These are phyloP conservation scores for Biscogniauxia sp. DNA, from an alignment of 2,329 filamentous ascomycete species.

Conservation along the genomic window DNA sequence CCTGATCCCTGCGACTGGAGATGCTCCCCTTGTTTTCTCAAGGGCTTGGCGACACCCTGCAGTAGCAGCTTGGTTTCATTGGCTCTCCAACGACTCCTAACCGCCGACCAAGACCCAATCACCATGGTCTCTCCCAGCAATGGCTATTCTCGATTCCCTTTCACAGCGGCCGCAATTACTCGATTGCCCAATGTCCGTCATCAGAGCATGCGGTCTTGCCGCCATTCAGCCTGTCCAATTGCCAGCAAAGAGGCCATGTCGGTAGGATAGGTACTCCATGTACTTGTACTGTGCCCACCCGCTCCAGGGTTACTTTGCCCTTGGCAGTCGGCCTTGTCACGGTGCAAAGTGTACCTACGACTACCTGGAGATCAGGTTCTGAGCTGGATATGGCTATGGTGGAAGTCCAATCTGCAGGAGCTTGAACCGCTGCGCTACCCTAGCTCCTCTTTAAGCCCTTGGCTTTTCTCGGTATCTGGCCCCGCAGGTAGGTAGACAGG, in stretches of 20 bases:
- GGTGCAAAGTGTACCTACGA: constrained; percentile 10
- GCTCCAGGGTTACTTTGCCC: not conserved
- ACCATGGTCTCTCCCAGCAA: constrained; percentile 17
- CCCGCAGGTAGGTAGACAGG: constrained; percentile 26
- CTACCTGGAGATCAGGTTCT: constrained; percentile 15
- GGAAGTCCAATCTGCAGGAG: constrained; percentile 23
- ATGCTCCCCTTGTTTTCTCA: constrained; percentile 11
- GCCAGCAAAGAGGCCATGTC: constrained; percentile 7
- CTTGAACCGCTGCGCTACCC: constrained; percentile 21
- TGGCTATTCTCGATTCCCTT: constrained; percentile 24
- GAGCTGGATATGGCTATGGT: constrained; percentile 18
- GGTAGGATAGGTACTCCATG: too few relatives aligned
- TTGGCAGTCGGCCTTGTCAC: constrained; percentile 13
- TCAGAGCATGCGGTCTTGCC: constrained; percentile 25
- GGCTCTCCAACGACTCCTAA: constrained; percentile 26
- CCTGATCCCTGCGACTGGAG: constrained; percentile 18
- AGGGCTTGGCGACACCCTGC: constrained; percentile 6
- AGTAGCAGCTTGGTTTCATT: constrained; percentile 22
- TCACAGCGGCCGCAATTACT: constrained; percentile 18
- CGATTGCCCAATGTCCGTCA: constrained; percentile 22
- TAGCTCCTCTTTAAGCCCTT: constrained; percentile 11
- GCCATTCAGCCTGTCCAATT: constrained; percentile 25
- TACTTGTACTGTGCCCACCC: constrained; percentile 16
- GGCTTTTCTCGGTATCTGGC: constrained; percentile 14
- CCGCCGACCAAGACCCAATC: constrained; percentile 32